Evolutionary conservation across 2,329 filamentous ascomycete species (phyloP).

Genomic region (Aspergillus transmontanensis): DNA sequence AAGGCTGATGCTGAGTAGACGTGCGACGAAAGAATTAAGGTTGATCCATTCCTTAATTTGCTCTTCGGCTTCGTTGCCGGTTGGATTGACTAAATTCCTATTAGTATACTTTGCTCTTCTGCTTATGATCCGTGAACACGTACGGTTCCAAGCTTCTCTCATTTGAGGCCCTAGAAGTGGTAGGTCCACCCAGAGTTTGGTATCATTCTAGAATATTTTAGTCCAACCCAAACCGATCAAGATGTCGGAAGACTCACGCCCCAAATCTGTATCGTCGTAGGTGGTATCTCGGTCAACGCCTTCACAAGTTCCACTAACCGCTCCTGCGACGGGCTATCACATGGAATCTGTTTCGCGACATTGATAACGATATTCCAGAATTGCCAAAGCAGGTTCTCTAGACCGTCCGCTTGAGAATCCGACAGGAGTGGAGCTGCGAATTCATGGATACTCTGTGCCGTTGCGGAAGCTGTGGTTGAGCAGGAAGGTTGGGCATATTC

Average conservation of each 20-base stretch:
- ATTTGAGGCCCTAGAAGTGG: slow-evolving; percentile 15
- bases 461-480: slow-evolving; percentile 1
- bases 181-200: slow-evolving; percentile 11
- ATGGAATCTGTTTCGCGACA: slow-evolving; percentile 12
- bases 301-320: slow-evolving; percentile 11
- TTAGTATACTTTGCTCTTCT: neutral
- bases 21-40: slow-evolving; percentile 17
- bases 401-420: neutral
- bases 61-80: neutral
- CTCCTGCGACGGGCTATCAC: slow-evolving; percentile 12
- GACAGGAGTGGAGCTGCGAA: neutral
- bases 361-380: slow-evolving; percentile 8
- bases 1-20: slow-evolving; percentile 5
- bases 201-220: neutral
- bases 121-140: neutral
- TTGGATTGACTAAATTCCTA: neutral
- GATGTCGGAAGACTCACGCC: neutral
- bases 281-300: slow-evolving; percentile 9
- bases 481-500: slow-evolving; percentile 6
- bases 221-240: neutral
- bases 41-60: slow-evolving; percentile 10
- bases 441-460: slow-evolving; percentile 8
- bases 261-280: slow-evolving; percentile 14
- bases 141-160: slow-evolving; percentile 16
- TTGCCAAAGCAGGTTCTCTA: slow-evolving; percentile 14